phyloP scores from a whole-genome alignment of 2,329 filamentous ascomycete species.

The Aschersonia sp. region DNA sequence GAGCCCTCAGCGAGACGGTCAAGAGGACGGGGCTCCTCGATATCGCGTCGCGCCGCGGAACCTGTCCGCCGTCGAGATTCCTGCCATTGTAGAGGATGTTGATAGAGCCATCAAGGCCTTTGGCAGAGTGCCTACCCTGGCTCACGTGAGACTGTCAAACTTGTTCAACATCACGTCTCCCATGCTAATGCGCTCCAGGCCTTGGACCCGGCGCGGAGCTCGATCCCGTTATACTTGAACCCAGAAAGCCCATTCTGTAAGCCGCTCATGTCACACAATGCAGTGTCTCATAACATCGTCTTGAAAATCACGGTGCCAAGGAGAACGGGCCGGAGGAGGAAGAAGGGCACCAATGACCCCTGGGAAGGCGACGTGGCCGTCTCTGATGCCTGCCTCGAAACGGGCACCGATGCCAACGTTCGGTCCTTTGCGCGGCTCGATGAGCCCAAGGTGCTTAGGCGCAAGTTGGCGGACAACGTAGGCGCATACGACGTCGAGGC shows the following conservation, averaged over 20 bases:
- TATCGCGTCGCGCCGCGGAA: conserved; percentile 19
- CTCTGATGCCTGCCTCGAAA: conserved; percentile 7
- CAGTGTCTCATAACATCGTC: conserved; percentile 67
- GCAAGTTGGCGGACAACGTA: conserved; percentile 56
- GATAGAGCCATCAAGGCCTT: conserved; percentile 27
- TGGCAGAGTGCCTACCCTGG: conserved; percentile 21
- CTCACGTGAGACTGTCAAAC: conserved; percentile 18
- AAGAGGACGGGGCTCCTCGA: conserved; percentile 14
- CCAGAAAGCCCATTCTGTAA: conserved; percentile 67
- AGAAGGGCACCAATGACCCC: conserved; percentile 56
- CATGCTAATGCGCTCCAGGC: conserved; percentile 20
- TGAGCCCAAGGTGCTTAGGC: conserved; percentile 38
- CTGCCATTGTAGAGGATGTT: conserved; percentile 27
- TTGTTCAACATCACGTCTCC: not conserved
- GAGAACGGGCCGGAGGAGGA: conserved; percentile 73
- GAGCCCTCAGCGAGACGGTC: not conserved
- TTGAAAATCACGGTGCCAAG: conserved; percentile 79
- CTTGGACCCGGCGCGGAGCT: conserved; percentile 31
- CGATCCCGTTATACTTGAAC: conserved; percentile 58
- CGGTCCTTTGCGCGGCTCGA: conserved; percentile 33
- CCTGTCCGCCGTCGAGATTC: conserved; percentile 26
- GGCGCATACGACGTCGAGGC: conserved; percentile 52
- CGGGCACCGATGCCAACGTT: conserved; percentile 11
- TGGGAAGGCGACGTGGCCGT: conserved; percentile 34
- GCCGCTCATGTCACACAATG: conserved; percentile 62